phyloP scores from a whole-genome alignment of 768 basidiomycete species.

The Amanita phalloides region DNA sequence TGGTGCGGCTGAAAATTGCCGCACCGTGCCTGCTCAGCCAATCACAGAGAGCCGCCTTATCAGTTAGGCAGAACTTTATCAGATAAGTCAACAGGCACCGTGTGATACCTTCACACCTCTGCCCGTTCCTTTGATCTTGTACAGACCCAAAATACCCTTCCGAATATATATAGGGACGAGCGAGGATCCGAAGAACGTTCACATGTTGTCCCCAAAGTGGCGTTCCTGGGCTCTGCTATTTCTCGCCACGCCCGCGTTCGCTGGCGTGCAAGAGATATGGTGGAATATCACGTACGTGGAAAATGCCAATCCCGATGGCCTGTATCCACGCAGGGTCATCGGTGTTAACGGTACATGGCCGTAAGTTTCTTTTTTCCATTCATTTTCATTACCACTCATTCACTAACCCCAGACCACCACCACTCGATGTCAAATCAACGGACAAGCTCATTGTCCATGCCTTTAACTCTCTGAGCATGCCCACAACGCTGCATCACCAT shows the following conservation, averaged over 20 bases:
- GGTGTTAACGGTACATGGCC: constrained; percentile 94
- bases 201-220: not conserved
- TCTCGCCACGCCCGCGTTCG: constrained; percentile 32
- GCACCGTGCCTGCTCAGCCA: not conserved
- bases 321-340: constrained; percentile 63
- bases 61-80: constrained; percentile 12
- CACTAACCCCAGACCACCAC: constrained; percentile 53
- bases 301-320: constrained; percentile 75
- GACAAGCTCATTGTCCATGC: constrained; percentile 76
- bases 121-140: too few species aligned
- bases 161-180: too few species aligned
- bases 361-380: constrained; percentile 29
- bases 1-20: too few species aligned
- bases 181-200: too few species aligned
- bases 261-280: constrained; percentile 68
- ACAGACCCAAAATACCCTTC: too few species aligned
- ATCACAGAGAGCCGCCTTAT: constrained; percentile 3
- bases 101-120: too few species aligned
- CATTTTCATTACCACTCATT: not conserved
- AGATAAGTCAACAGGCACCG: constrained; percentile 9
- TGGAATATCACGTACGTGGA: constrained; percentile 88
- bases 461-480: constrained; percentile 54
- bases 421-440: constrained; percentile 56
- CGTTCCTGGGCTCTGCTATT: constrained; percentile 14
- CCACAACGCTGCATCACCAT: constrained; percentile 80